phyloP scores from a whole-genome alignment of 176 grass and related monocot species.

The Neostapfia colusana region DNA sequence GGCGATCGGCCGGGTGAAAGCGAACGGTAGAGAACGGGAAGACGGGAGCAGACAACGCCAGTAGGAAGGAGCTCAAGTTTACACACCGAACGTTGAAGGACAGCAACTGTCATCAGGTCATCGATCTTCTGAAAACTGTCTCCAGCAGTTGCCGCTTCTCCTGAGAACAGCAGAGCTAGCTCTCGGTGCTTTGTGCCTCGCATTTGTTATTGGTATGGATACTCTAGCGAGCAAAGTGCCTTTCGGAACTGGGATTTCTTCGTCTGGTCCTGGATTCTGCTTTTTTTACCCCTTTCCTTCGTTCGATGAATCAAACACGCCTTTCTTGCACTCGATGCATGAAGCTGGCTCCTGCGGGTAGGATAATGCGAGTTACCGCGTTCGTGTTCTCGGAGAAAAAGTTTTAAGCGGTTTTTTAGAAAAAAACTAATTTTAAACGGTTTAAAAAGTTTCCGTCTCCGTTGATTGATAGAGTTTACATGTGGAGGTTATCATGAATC shows the following conservation, averaged over 20 bases:
- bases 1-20: slow-evolving; percentile 4
- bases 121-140: too few relatives aligned
- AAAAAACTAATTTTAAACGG: too few relatives aligned
- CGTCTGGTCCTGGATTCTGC: slow-evolving; percentile 41
- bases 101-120: neutral
- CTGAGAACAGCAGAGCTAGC: too few relatives aligned
- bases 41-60: neutral
- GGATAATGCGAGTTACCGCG: neutral
- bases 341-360: neutral
- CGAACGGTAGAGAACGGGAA: neutral
- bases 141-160: too few relatives aligned
- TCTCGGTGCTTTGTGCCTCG: slow-evolving; percentile 35
- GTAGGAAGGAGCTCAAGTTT: neutral
- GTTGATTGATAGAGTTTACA: neutral
- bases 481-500: neutral
- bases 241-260: slow-evolving; percentile 48
- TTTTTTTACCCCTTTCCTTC: neutral
- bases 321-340: slow-evolving; percentile 19
- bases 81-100: neutral
- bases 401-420: neutral
- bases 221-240: slow-evolving; percentile 15
- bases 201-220: slow-evolving; percentile 27
- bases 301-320: neutral
- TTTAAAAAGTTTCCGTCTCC: neutral
- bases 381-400: neutral